Conservation (phyloP, 1,284 basidiomycete species). For the Neolentinus lepideus region DNA sequence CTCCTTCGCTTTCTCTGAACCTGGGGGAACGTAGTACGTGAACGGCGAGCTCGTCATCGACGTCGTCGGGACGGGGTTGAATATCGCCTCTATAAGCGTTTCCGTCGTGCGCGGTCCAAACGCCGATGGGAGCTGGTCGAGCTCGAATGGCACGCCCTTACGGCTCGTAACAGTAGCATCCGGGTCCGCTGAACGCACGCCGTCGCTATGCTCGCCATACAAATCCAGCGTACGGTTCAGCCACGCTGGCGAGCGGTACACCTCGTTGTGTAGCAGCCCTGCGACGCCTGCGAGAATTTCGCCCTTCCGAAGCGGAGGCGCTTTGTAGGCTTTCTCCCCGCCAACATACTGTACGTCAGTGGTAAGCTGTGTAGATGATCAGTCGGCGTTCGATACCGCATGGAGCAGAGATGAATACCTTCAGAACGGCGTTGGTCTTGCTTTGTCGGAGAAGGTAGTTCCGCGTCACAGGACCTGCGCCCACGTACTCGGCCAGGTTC, state of each 20-base stretch:
- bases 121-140: conserved; percentile 40
- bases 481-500: conserved; percentile 73
- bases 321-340: conserved; percentile 50
- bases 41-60: conserved; percentile 46
- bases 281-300: conserved; percentile 65
- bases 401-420: conserved; percentile 28
- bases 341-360: conserved; percentile 52
- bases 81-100: conserved; percentile 66
- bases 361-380: conserved; percentile 37
- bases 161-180: conserved; percentile 1
- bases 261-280: conserved; percentile 49
- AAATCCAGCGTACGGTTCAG: conserved; percentile 41
- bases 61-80: conserved; percentile 56
- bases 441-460: conserved; percentile 68
- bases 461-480: conserved; percentile 53
- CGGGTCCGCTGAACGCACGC: conserved; percentile 9
- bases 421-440: conserved; percentile 75
- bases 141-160: conserved; percentile 29
- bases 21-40: conserved; percentile 36
- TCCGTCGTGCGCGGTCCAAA: conserved; percentile 58
- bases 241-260: background rate
- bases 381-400: background rate
- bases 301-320: conserved; percentile 61
- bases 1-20: conserved; percentile 11
- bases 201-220: conserved; percentile 25